phyloP scores from a whole-genome alignment of 345 rosid species.

The Isatis tinctoria region DNA sequence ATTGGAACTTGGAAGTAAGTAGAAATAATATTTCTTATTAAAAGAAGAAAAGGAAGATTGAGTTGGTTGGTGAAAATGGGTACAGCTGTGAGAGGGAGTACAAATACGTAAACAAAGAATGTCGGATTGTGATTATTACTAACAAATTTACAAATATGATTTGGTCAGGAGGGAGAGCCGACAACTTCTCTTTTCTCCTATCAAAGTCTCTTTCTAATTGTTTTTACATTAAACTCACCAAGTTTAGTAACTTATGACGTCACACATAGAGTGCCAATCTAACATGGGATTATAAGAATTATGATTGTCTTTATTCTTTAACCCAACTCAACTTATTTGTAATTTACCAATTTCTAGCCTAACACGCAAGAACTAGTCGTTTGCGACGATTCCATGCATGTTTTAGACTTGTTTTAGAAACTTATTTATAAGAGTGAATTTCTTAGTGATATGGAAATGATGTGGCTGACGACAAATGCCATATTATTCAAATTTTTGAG shows the following conservation, averaged over 20 bases:
- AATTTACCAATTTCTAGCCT: not conserved
- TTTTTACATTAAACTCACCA: constrained; percentile 5
- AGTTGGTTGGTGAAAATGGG: constrained; percentile 24
- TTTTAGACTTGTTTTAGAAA: not conserved
- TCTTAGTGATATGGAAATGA: not conserved
- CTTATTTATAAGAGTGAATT: not conserved
- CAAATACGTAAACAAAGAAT: constrained; percentile 24
- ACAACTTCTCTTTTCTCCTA: constrained; percentile 13
- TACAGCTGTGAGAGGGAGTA: constrained; percentile 26
- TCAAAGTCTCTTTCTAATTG: not conserved
- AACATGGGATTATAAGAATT: not conserved
- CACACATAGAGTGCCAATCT: not conserved
- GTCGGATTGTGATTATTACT: constrained; percentile 22
- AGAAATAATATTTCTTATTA: not conserved
- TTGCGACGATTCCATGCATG: not conserved
- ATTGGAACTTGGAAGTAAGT: not conserved
- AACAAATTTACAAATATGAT: constrained; percentile 7
- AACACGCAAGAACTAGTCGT: too few species aligned
- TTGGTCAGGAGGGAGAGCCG: not conserved
- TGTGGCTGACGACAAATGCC: too few species aligned
- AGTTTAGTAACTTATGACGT: not conserved
- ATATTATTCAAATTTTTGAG: too few species aligned
- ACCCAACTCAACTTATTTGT: not conserved
- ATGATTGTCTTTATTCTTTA: not conserved
- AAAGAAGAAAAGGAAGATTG: not conserved